phyloP scores from a whole-genome alignment of 768 basidiomycete species.

The Leccinum uliginosum region DNA sequence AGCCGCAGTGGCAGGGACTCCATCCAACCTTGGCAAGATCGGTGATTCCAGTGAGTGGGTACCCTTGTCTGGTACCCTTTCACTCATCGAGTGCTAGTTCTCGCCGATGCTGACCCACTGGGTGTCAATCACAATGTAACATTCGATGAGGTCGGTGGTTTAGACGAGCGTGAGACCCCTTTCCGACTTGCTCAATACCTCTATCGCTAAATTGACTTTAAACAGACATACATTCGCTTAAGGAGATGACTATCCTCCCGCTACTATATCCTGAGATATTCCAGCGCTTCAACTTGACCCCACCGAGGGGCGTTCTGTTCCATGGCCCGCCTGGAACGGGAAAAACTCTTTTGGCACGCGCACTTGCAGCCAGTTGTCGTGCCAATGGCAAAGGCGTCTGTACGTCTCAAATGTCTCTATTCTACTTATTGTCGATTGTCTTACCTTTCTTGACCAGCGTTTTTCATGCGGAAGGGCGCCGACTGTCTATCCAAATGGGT shows the following conservation, averaged over 20 bases:
- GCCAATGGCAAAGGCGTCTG: slow-evolving; percentile 85
- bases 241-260: slow-evolving; percentile 97
- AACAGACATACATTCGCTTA: slow-evolving; percentile 89
- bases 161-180: slow-evolving; percentile 75
- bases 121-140: slow-evolving; percentile 92
- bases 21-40: slow-evolving; percentile 82
- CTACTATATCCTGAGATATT: slow-evolving; percentile 96
- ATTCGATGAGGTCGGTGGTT: slow-evolving; percentile 93
- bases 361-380: slow-evolving; percentile 88
- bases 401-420: slow-evolving; percentile 38
- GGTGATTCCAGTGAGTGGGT: slow-evolving; percentile 60
- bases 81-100: slow-evolving; percentile 40
- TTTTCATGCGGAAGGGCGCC: slow-evolving; percentile 99
- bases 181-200: background rate
- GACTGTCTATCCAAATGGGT: slow-evolving; percentile 99
- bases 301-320: slow-evolving; percentile 94
- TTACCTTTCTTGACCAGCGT: slow-evolving; percentile 50
- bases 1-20: slow-evolving; percentile 66
- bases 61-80: slow-evolving; percentile 13
- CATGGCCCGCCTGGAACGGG: slow-evolving; percentile 99
- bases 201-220: slow-evolving; percentile 2
- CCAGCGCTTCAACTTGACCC: slow-evolving; percentile 88
- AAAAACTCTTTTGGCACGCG: slow-evolving; percentile 90
- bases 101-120: slow-evolving; percentile 94
- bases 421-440: background rate